Base-by-base conservation (phyloP, 1,139 yeast species). In the Suhomyces choctaworum region DNA sequence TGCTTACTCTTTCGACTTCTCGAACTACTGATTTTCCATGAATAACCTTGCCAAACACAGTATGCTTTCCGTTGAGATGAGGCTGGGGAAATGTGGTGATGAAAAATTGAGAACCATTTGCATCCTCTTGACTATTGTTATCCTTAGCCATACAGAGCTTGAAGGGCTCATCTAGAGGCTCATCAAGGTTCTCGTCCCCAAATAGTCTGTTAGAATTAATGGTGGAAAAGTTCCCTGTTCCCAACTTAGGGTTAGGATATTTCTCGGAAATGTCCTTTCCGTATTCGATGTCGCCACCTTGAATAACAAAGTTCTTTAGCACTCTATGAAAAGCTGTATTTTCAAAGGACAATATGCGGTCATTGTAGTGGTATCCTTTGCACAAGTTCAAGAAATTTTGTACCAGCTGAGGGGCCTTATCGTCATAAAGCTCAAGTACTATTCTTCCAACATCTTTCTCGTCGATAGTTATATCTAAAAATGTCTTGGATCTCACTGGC, bases 81-180 rank as follows among this genome's bases (percentile, higher is more conserved):
- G 86, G 82, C 13, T 82, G 76, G 1, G 88, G 74, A 34, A 69
- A 72, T 0, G 90, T 81, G 4, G 87, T 79, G 32, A 89, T 82
- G 54, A 87, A 88, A 51, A 89, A 88, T 54, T 86, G 95, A 0
- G 90, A 79, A 9, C 80, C 74, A 47, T 85, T 85, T 5, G 83
- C 65, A 45, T 79, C 56, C 25, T 70, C 64, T 12, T 55, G 50
- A 4, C 86, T 88, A 25, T 69, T 62, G 50, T 84, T 85, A 8
- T 17, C 20, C 6, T 17, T 6, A 3, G 95, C 94, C 88, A 85
- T 80, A 26, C 92, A 83, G 11, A 83, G 54, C 33, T 65, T 57
- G 48, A 76, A 76, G 6, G 81, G 70, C 1, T 60, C 59, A 32
- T 71, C 77, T 9, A 77, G 51, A 2, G 69, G 56, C 12, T 63